Base-by-base conservation (phyloP, 371 early-diverging fungal species). In the Mucor racemosus region DNA sequence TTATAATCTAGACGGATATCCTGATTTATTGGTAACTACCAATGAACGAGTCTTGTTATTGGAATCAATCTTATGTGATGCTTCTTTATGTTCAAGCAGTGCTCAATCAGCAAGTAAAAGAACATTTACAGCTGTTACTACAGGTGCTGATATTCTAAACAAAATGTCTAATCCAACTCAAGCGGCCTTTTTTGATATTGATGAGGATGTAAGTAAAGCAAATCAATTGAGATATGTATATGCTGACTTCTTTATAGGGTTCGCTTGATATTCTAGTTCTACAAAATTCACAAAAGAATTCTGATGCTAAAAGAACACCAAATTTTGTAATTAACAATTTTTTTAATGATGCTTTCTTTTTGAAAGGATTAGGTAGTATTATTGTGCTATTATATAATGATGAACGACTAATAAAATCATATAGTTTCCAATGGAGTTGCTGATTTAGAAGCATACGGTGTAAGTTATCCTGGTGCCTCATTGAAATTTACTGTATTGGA, bases 271-370 rank as follows among this genome's bases (percentile, higher is more conserved):
- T 97, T 8, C 72, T 97, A 46, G 80, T 93, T 5, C 76, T 89
- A 35, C 75, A 79, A 64, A 44, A 58, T 13, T 13, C 14, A 3
- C 38, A 71, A 70, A n/a, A 56, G 34, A 62, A 53, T 8, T 60
- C 57, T 15, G 66, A 68, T 38, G 74, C 75, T 0, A 76, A 78
- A 11, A 66, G 81, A 42, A 68, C 58, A 38, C 78, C 81, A 5
- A 67, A 76, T 26, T 81, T 81, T 59, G 78, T 95, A 31, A 86
- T 90, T 71, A 96, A 97, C 75, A 94, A 94, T 69, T 93, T 86
- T 65, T 93, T 90, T 69, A 94, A 91, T 65, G 98, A 97, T 74
- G 97, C 97, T 0, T 96, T 97, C 66, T 97, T 97, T 75, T 74
- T 97, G 60, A 96, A 96, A 71, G 87, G 95, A 0, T 70, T 94